Evolutionary conservation across 257 asterid species (phyloP).

Genomic region (Fraxinus excelsior): DNA sequence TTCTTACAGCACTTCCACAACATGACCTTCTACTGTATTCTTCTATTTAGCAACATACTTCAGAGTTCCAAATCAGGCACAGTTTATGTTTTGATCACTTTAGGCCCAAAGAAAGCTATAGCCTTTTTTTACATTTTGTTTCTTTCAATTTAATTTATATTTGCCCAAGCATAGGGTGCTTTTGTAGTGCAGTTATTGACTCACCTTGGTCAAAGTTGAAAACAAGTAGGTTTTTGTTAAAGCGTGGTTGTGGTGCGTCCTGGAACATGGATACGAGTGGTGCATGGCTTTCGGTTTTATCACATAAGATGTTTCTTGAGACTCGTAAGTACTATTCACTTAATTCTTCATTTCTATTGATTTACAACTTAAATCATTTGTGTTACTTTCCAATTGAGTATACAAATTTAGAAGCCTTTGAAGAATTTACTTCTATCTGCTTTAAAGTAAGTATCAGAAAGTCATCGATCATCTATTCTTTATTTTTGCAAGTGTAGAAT

Average conservation of each 20-base stretch:
- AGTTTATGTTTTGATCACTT: background rate
- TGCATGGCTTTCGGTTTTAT: background rate
- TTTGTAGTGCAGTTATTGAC: background rate
- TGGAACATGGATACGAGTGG: too few relatives aligned
- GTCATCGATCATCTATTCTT: too few relatives aligned
- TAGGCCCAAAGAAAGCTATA: background rate
- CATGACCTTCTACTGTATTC: background rate
- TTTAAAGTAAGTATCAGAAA: too few relatives aligned
- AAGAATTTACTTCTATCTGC: too few relatives aligned
- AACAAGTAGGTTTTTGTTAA: background rate
- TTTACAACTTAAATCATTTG: too few relatives aligned
- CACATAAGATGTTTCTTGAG: background rate
- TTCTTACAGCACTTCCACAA: background rate
- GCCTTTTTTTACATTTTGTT: background rate
- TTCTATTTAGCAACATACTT: background rate
- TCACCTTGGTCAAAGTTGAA: background rate
- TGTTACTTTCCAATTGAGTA: too few relatives aligned
- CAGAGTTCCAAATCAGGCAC: background rate
- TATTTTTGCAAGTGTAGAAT: too few relatives aligned
- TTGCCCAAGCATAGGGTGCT: background rate
- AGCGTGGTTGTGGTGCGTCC: background rate
- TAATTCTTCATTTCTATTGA: too few relatives aligned
- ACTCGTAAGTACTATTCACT: too few relatives aligned
- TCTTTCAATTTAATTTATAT: background rate
- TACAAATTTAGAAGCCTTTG: too few relatives aligned